Evolutionary conservation across 2,329 filamentous ascomycete genomes (phyloP), one percentile per base, ranked within the genome.

Genomic region (Colletotrichum euphorbiae): DNA sequence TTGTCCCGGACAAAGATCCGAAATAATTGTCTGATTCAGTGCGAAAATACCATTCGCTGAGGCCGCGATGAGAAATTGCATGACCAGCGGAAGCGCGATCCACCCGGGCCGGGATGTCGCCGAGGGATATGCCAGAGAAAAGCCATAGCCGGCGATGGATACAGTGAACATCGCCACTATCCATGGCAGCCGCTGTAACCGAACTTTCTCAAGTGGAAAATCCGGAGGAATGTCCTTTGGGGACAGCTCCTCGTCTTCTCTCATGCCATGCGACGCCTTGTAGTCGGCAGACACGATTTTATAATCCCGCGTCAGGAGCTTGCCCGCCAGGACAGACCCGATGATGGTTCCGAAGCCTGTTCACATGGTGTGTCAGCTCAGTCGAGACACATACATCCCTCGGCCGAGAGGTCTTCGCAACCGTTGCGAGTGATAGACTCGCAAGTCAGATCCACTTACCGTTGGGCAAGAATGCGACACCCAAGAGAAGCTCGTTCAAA

Each of bases 121-220:
- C 48, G 63, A 7, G 6, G 66, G 66, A 21, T 66, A 66, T 21
- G 72, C 62, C 2, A 79, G 68, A 3, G 79, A 75, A 42, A 78
- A 74, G 3, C 79, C 80, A 56, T 83, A 81, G 19, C 75, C 73
- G 4, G 76, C 51, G 9, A 79, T 73, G 67, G 84, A 82, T 1
- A 80, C 57, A 0, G 72, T 70, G 8, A 76, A 76, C 59, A 69
- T 9, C 15, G 55, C 19, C 2, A 69, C 66, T 8, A 82, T 77
- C 77, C 78, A 81, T 48, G 78, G 80, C 8, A 81, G 75, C 55
- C 80, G 77, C 24, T 75, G 75, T 52, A 83, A 74, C 2, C 80
- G 76, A 3, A 79, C 76, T 28, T 75, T 75, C 71, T 83, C 82
- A 62, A 84, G 77, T 1, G 80, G 80, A 57, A 84, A 84, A 52